Percentiles rank a stretch among this genome's conserved stretches.
Conservation (phyloP, 1,284 basidiomycete genomes). For the Gomphus bonarii region DNA sequence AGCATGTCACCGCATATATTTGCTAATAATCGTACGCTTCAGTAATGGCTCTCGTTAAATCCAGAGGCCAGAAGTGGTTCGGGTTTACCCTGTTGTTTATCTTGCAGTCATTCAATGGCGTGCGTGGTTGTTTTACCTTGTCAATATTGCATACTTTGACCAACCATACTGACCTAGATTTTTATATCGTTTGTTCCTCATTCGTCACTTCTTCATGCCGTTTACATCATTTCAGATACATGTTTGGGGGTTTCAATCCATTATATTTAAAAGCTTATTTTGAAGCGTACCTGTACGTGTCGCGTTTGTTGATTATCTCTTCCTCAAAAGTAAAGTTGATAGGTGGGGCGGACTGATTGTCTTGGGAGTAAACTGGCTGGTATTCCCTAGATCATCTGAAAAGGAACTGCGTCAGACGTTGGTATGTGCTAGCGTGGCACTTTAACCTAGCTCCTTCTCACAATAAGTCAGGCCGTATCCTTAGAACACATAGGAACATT, state of each 20-base stretch:
- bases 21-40: neutral
- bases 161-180: neutral
- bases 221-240: neutral
- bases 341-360: constrained; percentile 23
- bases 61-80: constrained; percentile 19
- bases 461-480: constrained; percentile 13
- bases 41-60: constrained; percentile 19
- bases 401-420: constrained; percentile 24
- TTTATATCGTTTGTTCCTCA: constrained; percentile 13
- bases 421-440: constrained; percentile 1
- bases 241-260: constrained; percentile 15
- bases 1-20: neutral
- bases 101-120: constrained; percentile 23
- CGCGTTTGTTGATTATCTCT: neutral
- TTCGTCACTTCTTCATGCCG: neutral
- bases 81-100: constrained; percentile 22
- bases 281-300: constrained; percentile 20
- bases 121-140: constrained; percentile 11
- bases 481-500: constrained; percentile 24
- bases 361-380: constrained; percentile 22
- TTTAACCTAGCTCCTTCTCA: neutral
- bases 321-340: neutral
- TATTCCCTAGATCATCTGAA: constrained; percentile 24
- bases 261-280: constrained; percentile 22
- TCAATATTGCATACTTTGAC: neutral